Base-by-base conservation (phyloP, 1,284 basidiomycete genomes). In the Ustilago esculenta region DNA sequence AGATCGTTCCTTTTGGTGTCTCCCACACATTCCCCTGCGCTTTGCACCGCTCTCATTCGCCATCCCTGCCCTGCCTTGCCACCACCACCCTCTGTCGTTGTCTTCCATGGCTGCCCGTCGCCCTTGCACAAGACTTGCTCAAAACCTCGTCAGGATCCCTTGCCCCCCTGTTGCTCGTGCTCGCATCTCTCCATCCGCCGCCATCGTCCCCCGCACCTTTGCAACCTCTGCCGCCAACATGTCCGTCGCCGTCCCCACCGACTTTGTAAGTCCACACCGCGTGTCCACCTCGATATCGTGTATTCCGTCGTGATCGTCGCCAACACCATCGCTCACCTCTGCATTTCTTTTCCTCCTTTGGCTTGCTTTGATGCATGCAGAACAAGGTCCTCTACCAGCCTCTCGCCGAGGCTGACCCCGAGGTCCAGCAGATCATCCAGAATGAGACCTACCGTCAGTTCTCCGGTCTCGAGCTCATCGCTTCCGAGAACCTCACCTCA, bases 391-490 rank as follows among this genome's bases (percentile, higher is more conserved):
- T 98, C 75, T 98, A 98, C 85, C 85, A 88, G 65, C 87, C 93
- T 75, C 87, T 98, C 60, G 86, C 90, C 25, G 89, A 97, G 87
- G 88, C 89, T 79, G 94, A 98, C 85, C 94, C 94, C 63, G 92
- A 92, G 84, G 89, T 98, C 77, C 88, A 94, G 84, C 91, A 93
- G 84, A 92, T 98, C 86, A 92, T 98, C 85, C 94, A 98, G 86
- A 92, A 96, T 87, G 95, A 98, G 87, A 95, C 92, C 84, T 97
- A 93, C 92, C 79, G 82, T 69, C 95, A 98, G 86, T 97, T 92
- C 85, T 92, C 92, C 49, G 96, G 96, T 66, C 89, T 99, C 70
- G 96, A 98, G 85, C 89, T 95, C 81, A 95, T 95, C 79, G 92
- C 92, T 45, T 94, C 92, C 55, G 92, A 95, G 88, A 81, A 81